These are phyloP conservation scores for Cylindrotheca fusiformis DNA, from an alignment of 108 stramenopile species.

Conservation along the genomic window DNA sequence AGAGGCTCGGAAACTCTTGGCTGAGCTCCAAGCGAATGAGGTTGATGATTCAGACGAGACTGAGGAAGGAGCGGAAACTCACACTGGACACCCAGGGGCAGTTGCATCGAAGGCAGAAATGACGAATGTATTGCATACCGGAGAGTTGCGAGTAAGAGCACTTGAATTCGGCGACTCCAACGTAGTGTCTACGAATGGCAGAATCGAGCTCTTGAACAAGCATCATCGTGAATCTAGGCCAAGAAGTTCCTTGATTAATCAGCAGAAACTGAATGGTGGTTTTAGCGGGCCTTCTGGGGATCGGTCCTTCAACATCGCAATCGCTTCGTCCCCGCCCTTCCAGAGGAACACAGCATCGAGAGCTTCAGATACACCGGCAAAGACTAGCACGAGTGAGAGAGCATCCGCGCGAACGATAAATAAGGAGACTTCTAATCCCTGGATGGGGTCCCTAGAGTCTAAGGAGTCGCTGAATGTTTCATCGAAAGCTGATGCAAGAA, in stretches of 20 bases:
- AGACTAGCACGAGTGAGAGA: no score
- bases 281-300: not conserved
- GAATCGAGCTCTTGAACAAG: slow-evolving; percentile 43
- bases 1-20: slow-evolving; percentile 80
- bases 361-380: no score
- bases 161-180: slow-evolving; percentile 78
- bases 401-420: no score
- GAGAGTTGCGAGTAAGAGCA: slow-evolving; percentile 73
- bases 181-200: slow-evolving; percentile 39
- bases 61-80: slow-evolving; percentile 34
- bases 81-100: slow-evolving; percentile 33
- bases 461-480: not conserved
- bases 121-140: slow-evolving; percentile 57
- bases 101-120: slow-evolving; percentile 71
- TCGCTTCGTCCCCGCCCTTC: no score
- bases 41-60: slow-evolving; percentile 25
- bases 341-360: no score
- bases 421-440: slow-evolving; percentile 33
- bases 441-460: slow-evolving; percentile 8
- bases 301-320: slow-evolving; percentile 17
- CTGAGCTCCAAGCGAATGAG: slow-evolving; percentile 90
- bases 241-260: no score
- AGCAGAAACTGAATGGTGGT: no score
- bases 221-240: no score
- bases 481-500: not conserved